Evolutionary conservation across 257 asterid genomes (phyloP).

Genomic region (Penstemon eatonii): DNA sequence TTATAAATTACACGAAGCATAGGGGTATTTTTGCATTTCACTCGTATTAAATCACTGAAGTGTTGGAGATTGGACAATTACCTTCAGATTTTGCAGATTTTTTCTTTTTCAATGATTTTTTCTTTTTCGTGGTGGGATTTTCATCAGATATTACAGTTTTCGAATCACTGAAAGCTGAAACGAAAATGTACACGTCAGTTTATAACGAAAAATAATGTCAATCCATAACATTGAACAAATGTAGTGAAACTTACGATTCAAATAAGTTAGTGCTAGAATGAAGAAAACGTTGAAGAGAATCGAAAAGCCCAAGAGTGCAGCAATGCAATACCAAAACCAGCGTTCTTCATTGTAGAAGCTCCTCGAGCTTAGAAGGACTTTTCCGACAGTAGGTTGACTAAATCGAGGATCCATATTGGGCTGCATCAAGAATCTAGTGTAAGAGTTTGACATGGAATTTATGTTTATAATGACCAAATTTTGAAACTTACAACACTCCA

Average conservation of each 20-base stretch:
- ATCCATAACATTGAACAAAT: background rate
- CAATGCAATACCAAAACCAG: constrained; percentile 49
- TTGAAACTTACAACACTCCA: constrained; percentile 48
- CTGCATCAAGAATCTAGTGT: constrained; percentile 32
- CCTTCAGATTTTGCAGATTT: constrained; percentile 29
- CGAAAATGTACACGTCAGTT: constrained; percentile 6
- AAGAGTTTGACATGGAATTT: background rate
- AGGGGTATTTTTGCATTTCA: too few species aligned
- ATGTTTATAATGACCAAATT: background rate
- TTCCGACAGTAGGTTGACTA: constrained; percentile 49
- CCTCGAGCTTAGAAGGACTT: constrained; percentile 49
- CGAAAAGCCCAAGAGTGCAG: constrained; percentile 49
- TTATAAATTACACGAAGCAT: too few species aligned
- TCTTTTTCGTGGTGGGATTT: constrained; percentile 24
- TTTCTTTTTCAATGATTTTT: constrained; percentile 16
- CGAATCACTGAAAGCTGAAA: constrained; percentile 43
- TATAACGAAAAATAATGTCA: background rate
- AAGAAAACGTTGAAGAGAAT: constrained; percentile 46
- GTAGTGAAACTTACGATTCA: constrained; percentile 41
- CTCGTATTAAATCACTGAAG: background rate
- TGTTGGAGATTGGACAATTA: background rate
- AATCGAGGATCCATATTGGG: constrained; percentile 49
- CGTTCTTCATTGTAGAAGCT: constrained; percentile 49
- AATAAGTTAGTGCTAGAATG: constrained; percentile 45
- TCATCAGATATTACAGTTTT: constrained; percentile 30